Evolutionary conservation across 2,329 filamentous ascomycete genomes (phyloP), one percentile per base, ranked within the genome.

Genomic region (Drechslerella dactyloides): DNA sequence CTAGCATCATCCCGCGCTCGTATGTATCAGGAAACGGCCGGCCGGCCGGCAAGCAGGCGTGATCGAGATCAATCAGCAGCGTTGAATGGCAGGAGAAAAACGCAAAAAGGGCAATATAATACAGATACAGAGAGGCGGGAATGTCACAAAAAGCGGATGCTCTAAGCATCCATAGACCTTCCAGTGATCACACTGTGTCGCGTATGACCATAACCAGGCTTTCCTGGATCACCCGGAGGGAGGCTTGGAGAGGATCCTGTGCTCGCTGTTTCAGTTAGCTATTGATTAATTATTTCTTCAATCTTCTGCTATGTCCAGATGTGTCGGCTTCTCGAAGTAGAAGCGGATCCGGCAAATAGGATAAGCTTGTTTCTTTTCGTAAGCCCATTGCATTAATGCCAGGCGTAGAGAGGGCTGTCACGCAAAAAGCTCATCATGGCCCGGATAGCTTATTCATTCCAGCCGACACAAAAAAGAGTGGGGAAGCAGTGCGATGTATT

Each of bases 321-420:
- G 59, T 63, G 59, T 56, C 57, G 56, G 55, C 60, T 72, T 72
- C 68, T 72, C 68, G 68, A 72, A 70, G 48, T 53, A 72, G 60
- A 52, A 54, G 54, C 55, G 59, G 58, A 72, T 72, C 68, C 68
- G 60, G 68, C 60, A 72, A 72, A 72, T 72, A 53, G 68, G 68
- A 65, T 72, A 72, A 72, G 68, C 68, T 72, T 65, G 54, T 70
- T 70, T 61, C 51, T 61, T 24, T 19, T 48, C 44, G 44, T 48
- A 19, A 48, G 44, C 44, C 17, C 44, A 11, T 48, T 48, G 44
- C 44, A 48, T 48, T 19, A 15, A 17, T 37, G 44, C 50, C 30
- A 33, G 21, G 52, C 27, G 64, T 24, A 19, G 42, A 63, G 65
- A 55, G 24, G 68, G 60, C 68, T 72, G 68, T 72, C 68, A 72